Evolutionary conservation across 2,329 filamentous ascomycete species (phyloP).

Genomic region (Trichophyton rubrum): DNA sequence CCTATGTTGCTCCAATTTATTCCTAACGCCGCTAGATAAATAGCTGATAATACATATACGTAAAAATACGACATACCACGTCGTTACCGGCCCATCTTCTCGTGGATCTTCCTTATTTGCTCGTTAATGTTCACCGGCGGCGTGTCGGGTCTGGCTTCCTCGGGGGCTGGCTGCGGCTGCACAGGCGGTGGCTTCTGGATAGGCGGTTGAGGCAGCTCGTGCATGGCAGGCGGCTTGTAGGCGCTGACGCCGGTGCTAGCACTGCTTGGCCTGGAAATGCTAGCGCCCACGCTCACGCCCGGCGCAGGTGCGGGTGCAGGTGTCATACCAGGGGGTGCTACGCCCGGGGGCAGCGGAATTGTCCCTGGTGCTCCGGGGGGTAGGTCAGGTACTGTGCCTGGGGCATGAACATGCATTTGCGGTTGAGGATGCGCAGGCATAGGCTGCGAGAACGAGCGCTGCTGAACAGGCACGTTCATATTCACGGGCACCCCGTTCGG

Average conservation of each 20-base stretch:
- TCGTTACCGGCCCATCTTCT: conserved; percentile 36
- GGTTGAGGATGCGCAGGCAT: neutral
- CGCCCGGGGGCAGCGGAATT: conserved; percentile 25
- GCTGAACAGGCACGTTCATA: neutral
- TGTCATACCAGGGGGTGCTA: conserved; percentile 37
- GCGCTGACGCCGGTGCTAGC: too few species aligned
- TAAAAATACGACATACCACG: neutral
- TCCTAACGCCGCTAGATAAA: too few species aligned
- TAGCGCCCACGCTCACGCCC: conserved; percentile 20
- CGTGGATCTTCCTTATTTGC: conserved; percentile 60
- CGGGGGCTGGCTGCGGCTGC: neutral
- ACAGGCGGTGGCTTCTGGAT: neutral
- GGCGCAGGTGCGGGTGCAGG: too few species aligned
- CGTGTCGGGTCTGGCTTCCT: conserved; percentile 17
- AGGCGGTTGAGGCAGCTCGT: conserved; percentile 7
- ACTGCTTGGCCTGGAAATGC: conserved; percentile 28
- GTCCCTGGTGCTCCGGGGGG: neutral
- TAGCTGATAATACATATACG: neutral
- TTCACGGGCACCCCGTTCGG: conserved; percentile 44
- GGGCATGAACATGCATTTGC: neutral
- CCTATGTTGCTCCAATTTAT: too few species aligned
- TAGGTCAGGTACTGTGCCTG: conserved; percentile 5
- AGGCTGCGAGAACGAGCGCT: neutral
- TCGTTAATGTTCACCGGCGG: conserved; percentile 63
- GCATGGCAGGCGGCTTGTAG: conserved; percentile 3